A percentile compares a stretch with the other conserved stretches of the same genome.
phyloP scores from a whole-genome alignment of 2,329 filamentous ascomycete genomes.

The Pleochaeta shiraiana region DNA sequence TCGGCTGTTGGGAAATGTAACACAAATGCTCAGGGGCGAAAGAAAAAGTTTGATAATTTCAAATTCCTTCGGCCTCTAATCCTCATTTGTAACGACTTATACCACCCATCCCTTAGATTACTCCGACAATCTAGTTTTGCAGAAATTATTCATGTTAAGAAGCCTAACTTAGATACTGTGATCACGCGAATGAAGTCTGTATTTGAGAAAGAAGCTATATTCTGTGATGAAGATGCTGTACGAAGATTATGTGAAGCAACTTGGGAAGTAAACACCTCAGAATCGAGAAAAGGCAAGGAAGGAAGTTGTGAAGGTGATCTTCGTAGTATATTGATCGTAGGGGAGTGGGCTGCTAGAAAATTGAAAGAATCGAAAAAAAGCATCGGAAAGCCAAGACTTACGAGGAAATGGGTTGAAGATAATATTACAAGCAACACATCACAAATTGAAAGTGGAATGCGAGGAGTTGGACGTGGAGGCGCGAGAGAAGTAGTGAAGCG shows the following conservation, averaged over 20 bases:
- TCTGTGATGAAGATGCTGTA: constrained; percentile 74
- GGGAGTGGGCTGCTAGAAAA: constrained; percentile 65
- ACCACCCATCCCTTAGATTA: constrained; percentile 70
- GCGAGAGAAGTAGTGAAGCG: constrained; percentile 53
- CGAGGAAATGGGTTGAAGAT: constrained; percentile 54
- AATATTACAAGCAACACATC: constrained; percentile 45
- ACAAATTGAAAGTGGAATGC: constrained; percentile 47
- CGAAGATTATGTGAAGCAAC: constrained; percentile 64
- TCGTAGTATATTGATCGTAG: constrained; percentile 65
- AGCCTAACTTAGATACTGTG: constrained; percentile 70
- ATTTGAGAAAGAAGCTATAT: constrained; percentile 74
- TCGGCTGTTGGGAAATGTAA: constrained; percentile 18
- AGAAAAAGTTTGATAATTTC: constrained; percentile 70
- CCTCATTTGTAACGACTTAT: constrained; percentile 93
- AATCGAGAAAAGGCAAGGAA: constrained; percentile 44
- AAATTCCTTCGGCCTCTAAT: constrained; percentile 72
- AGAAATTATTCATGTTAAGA: constrained; percentile 80
- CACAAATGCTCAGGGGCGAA: constrained; percentile 24
- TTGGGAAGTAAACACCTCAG: constrained; percentile 59
- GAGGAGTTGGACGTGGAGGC: constrained; percentile 50
- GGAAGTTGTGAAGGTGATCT: constrained; percentile 51
- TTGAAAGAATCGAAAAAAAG: constrained; percentile 29
- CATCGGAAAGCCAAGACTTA: constrained; percentile 27
- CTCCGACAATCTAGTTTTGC: constrained; percentile 68
- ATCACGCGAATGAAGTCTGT: constrained; percentile 60